phyloP scores from a whole-genome alignment of 139 green algal species.

The Axilococcus clingmanii region DNA sequence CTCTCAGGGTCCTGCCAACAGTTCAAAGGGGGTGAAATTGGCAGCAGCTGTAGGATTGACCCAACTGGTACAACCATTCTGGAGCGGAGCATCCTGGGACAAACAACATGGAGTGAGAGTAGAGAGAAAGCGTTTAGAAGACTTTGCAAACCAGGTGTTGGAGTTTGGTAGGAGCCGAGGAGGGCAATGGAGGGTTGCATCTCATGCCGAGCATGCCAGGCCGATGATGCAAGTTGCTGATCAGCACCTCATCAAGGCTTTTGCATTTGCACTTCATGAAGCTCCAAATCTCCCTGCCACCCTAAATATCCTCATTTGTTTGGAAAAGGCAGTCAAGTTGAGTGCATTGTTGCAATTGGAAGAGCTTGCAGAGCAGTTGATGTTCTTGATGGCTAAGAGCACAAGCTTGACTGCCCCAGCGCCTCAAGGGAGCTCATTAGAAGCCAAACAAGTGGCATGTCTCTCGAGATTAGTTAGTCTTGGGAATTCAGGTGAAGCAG shows the following conservation, averaged over 20 bases:
- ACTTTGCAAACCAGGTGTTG: slow-evolving; percentile 4
- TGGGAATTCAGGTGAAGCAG: slow-evolving; percentile 41
- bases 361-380: slow-evolving; percentile 35
- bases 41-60: slow-evolving; percentile 56
- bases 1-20: background rate
- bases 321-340: slow-evolving; percentile 41
- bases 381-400: slow-evolving; percentile 12
- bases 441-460: slow-evolving; percentile 46
- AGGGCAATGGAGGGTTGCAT: slow-evolving; percentile 54
- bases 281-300: slow-evolving; percentile 20
- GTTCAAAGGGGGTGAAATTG: slow-evolving; percentile 18
- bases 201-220: slow-evolving; percentile 62
- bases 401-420: background rate
- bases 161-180: slow-evolving; percentile 12
- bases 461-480: slow-evolving; percentile 51
- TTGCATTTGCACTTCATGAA: slow-evolving; percentile 29
- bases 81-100: slow-evolving; percentile 29
- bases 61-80: slow-evolving; percentile 38
- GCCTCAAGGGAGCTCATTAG: slow-evolving; percentile 2
- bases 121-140: slow-evolving; percentile 27
- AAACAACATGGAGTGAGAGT: slow-evolving; percentile 50
- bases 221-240: slow-evolving; percentile 74
- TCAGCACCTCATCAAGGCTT: slow-evolving; percentile 29
- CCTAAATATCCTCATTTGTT: slow-evolving; percentile 24
- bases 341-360: slow-evolving; percentile 55